Conservation (phyloP, 768 basidiomycete genomes). For the Gloeopeniophorella convolvens region DNA sequence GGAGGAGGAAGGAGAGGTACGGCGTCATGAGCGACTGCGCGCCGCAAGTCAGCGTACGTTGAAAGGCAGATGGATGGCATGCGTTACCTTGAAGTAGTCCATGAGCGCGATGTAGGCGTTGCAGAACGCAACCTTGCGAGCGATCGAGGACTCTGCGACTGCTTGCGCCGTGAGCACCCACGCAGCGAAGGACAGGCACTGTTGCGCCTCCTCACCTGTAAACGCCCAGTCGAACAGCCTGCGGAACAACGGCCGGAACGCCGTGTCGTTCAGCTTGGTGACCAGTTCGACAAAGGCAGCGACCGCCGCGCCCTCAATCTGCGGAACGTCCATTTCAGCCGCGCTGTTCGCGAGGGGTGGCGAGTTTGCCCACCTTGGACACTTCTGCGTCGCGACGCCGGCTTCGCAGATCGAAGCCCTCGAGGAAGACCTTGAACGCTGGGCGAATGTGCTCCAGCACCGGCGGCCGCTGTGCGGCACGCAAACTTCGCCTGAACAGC, state of each 20-base stretch:
- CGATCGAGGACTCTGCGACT: constrained; percentile 27
- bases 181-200: background rate
- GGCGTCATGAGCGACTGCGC: constrained; percentile 81
- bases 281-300: constrained; percentile 83
- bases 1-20: constrained; percentile 75
- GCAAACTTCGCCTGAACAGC: constrained; percentile 16
- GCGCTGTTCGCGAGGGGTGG: background rate
- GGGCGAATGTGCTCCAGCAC: constrained; percentile 18
- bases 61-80: background rate
- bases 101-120: constrained; percentile 67
- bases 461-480: constrained; percentile 5
- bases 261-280: constrained; percentile 85
- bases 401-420: constrained; percentile 18
- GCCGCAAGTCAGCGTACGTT: background rate
- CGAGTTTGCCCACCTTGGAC: constrained; percentile 25
- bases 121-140: constrained; percentile 66
- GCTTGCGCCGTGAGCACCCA: constrained; percentile 1
- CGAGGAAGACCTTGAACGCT: constrained; percentile 18
- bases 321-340: background rate
- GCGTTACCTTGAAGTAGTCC: constrained; percentile 77
- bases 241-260: constrained; percentile 89
- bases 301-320: constrained; percentile 54
- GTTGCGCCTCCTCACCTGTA: constrained; percentile 27
- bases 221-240: constrained; percentile 95
- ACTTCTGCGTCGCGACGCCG: constrained; percentile 1